Evolutionary conservation across 2,329 filamentous ascomycete genomes (phyloP).

Genomic region (Incumbomyces lentus): DNA sequence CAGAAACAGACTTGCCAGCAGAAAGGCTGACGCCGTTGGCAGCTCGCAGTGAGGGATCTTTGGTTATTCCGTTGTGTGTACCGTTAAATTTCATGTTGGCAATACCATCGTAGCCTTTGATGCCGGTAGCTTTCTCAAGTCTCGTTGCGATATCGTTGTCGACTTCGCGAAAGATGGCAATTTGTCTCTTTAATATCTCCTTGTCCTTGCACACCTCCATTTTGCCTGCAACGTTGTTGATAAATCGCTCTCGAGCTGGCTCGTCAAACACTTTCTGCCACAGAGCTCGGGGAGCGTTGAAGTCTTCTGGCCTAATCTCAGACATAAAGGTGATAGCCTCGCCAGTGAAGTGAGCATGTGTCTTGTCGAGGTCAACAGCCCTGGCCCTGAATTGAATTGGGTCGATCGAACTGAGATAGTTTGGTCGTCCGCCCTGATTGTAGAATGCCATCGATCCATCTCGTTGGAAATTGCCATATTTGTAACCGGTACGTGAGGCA

Average conservation of each 20-base stretch:
- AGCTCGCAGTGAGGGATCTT: slow-evolving; percentile 33
- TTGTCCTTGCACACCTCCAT: slow-evolving; percentile 49
- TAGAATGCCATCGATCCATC: slow-evolving; percentile 61
- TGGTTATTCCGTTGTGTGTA: slow-evolving; percentile 51
- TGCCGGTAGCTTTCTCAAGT: slow-evolving; percentile 52
- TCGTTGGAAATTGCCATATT: slow-evolving; percentile 57
- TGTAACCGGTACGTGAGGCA: slow-evolving; percentile 38
- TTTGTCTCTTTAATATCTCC: slow-evolving; percentile 54
- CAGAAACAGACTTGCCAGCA: slow-evolving; percentile 23
- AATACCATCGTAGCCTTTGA: slow-evolving; percentile 52
- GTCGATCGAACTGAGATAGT: slow-evolving; percentile 46
- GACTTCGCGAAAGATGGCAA: slow-evolving; percentile 55
- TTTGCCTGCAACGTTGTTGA: slow-evolving; percentile 51
- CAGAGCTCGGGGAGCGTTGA: slow-evolving; percentile 44
- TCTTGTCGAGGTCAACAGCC: slow-evolving; percentile 38
- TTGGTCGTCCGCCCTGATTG: slow-evolving; percentile 52
- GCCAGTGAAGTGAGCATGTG: slow-evolving; percentile 41
- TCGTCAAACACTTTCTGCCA: slow-evolving; percentile 56
- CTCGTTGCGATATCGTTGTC: slow-evolving; percentile 47
- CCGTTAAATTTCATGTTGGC: slow-evolving; percentile 48
- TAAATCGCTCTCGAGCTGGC: slow-evolving; percentile 46
- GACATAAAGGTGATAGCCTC: slow-evolving; percentile 42
- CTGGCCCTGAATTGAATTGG: slow-evolving; percentile 41
- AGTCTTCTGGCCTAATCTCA: slow-evolving; percentile 42
- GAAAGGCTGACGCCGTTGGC: slow-evolving; percentile 42